These are phyloP conservation scores for Cyclotella atomus DNA, from an alignment of 108 stramenopile genomes.

Conservation along the genomic window DNA sequence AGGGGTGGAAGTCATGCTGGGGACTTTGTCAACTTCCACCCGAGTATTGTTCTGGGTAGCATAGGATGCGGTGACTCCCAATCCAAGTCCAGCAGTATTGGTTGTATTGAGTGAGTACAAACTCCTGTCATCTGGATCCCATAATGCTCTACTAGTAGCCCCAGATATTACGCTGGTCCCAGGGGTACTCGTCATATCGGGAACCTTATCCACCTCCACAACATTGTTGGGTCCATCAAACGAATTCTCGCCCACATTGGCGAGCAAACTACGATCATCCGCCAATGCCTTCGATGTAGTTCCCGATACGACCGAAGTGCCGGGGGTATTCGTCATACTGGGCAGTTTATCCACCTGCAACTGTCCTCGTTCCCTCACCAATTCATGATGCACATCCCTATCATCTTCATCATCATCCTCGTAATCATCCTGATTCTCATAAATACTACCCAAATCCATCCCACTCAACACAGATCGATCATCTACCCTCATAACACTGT, in stretches of 20 bases:
- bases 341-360: constrained; percentile 22
- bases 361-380: neutral
- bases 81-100: constrained; percentile 19
- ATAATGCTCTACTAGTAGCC: constrained; percentile 9
- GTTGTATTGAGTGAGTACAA: constrained; percentile 25
- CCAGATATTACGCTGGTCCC: constrained; percentile 8
- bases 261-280: constrained; percentile 25
- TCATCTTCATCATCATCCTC: neutral
- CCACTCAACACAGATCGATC: neutral
- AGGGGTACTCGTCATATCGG: constrained; percentile 15
- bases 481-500: neutral
- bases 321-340: constrained; percentile 2
- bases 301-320: constrained; percentile 14
- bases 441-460: neutral
- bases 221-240: neutral
- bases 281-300: constrained; percentile 24
- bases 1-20: constrained; percentile 12
- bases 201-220: constrained; percentile 20
- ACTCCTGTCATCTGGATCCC: constrained; percentile 17
- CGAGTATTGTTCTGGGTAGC: neutral
- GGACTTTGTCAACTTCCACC: constrained; percentile 21
- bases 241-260: constrained; percentile 22
- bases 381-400: neutral
- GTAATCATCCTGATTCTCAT: neutral
- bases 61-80: neutral